Base-by-base conservation (phyloP, 192 early-diverging fungal species). In the Lobosporangium transversale region DNA sequence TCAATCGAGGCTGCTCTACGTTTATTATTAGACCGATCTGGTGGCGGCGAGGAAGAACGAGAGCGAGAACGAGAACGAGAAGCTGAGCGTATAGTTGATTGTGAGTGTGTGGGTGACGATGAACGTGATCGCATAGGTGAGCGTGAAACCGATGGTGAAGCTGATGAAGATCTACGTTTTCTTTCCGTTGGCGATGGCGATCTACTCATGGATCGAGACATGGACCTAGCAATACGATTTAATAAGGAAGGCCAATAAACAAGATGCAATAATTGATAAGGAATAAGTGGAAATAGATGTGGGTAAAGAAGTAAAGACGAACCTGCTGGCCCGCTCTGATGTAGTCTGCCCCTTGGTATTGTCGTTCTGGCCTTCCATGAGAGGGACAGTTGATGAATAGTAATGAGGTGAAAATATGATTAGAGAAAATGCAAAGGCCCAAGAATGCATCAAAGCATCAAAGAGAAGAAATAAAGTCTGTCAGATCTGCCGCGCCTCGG, bases 121-220 rank as follows among this genome's bases (percentile, higher is more conserved):
- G 74, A 68, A n/a, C n/a, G 37, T 14, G 37, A 40, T 7, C 37
- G 37, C 8, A 43, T 53, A 32, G 36, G 17, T 62, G 70, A 53
- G 62, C 58, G 27, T 55, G 63, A 18, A 68, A 54, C 14, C 59
- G n/a, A n/a, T n/a, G n/a, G 65, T 44, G 74, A 78, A 33, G 43
- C 58, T 7, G 74, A 68, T 4, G 58, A 65, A 32, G 49, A 60
- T 59, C 66, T 68, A 23, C 57, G 58, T 50, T 33, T 58, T 3
- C 53, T 56, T 3, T 31, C 29, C 26, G 20, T 65, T 23, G 57
- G 52, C 23, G 63, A 59, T 17, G 57, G 63, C 23, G 53, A 55
- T 49, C 62, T 75, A 29, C 63, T 66, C 62, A 54, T 52, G 10
- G 70, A 75, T 60, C 73, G 60, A 10, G 64, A 62, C 23, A 30